These are phyloP conservation scores for Chytriomyces confervae DNA, from an alignment of 192 early-diverging fungal species.

Conservation along the genomic window DNA sequence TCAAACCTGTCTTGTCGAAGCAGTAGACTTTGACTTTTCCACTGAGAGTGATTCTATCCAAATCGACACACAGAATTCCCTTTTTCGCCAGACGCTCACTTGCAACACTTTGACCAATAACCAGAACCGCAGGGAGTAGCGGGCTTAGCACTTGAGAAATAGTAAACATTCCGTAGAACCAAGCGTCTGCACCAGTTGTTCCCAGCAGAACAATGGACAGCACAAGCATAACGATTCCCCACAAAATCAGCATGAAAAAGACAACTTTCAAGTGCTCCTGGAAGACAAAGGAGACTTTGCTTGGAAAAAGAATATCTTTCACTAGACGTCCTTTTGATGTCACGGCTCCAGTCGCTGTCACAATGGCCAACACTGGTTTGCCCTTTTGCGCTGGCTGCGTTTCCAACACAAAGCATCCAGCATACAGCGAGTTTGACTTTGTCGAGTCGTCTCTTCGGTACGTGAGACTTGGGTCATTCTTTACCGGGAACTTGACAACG, in stretches of 20 bases:
- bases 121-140: slow-evolving; percentile 74
- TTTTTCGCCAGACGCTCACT: slow-evolving; percentile 65
- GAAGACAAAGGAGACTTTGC: slow-evolving; percentile 75
- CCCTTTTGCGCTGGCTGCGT: slow-evolving; percentile 37
- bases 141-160: slow-evolving; percentile 74
- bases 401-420: slow-evolving; percentile 74
- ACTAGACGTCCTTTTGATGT: slow-evolving; percentile 75
- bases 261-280: slow-evolving; percentile 79
- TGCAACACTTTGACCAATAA: slow-evolving; percentile 75
- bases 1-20: slow-evolving; percentile 71
- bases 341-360: slow-evolving; percentile 68
- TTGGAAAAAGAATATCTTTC: slow-evolving; percentile 77
- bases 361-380: slow-evolving; percentile 58
- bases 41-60: slow-evolving; percentile 72
- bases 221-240: slow-evolving; percentile 64
- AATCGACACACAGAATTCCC: slow-evolving; percentile 76
- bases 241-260: slow-evolving; percentile 65
- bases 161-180: slow-evolving; percentile 78
- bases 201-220: slow-evolving; percentile 37
- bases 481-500: slow-evolving; percentile 74
- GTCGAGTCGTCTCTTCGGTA: slow-evolving; percentile 37
- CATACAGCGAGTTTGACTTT: slow-evolving; percentile 69
- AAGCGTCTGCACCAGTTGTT: slow-evolving; percentile 62
- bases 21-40: slow-evolving; percentile 80
- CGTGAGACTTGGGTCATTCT: slow-evolving; percentile 51